Percentiles rank a stretch among this genome's conserved stretches.
phyloP scores from a whole-genome alignment of 106 monocot species.

The Acorus calamus region DNA sequence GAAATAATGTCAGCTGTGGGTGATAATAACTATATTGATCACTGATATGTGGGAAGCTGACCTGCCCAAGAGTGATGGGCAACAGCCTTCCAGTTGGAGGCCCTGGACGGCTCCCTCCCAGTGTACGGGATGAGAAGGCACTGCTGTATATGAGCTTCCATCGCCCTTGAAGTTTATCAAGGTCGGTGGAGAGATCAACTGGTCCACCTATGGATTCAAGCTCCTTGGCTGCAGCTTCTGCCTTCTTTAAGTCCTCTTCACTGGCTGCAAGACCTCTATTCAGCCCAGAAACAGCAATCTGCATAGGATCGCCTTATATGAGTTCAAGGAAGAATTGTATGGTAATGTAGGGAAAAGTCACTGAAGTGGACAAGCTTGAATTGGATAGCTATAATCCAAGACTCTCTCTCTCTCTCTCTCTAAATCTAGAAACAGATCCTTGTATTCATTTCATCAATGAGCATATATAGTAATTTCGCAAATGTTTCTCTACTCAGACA shows the following conservation, averaged over 20 bases:
- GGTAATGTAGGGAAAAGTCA: too few relatives aligned
- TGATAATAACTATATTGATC: neutral
- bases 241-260: conserved; percentile 62
- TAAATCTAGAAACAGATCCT: too few relatives aligned
- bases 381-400: too few relatives aligned
- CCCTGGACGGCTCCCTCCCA: conserved; percentile 89
- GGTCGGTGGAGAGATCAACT: conserved; percentile 53
- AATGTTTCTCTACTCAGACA: too few relatives aligned
- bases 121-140: conserved; percentile 79
- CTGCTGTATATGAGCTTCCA: conserved; percentile 90
- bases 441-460: too few relatives aligned
- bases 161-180: conserved; percentile 85
- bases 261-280: conserved; percentile 84
- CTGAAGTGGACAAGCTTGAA: too few relatives aligned
- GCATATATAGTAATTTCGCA: too few relatives aligned
- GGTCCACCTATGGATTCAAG: conserved; percentile 49
- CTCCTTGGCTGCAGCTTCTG: conserved; percentile 67
- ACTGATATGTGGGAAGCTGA: neutral
- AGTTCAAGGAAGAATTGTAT: neutral
- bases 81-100: conserved; percentile 76
- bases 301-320: conserved; percentile 24
- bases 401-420: too few relatives aligned
- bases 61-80: conserved; percentile 89
- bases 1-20: too few relatives aligned
- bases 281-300: conserved; percentile 79